Evolutionary conservation across 106 monocot species (phyloP).

Genomic region (Acorus calamus): DNA sequence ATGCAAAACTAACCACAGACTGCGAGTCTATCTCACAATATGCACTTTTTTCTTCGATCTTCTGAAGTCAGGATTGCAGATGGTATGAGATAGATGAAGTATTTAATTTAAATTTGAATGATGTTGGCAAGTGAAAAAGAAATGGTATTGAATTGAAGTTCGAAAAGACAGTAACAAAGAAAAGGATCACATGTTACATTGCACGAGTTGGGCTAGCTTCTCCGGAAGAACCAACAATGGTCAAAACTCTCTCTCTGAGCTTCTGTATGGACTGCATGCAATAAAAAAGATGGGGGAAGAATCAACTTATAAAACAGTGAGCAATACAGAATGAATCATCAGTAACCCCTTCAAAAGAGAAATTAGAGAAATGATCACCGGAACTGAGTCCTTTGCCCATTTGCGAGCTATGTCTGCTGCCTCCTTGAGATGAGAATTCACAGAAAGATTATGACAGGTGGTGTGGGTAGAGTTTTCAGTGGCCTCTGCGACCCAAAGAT

Average conservation of each 20-base stretch:
- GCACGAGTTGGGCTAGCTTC: not conserved
- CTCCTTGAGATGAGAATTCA: constrained; percentile 35
- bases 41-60: no score
- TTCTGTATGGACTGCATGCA: constrained; percentile 28
- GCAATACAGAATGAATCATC: no score
- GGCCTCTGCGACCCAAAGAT: constrained; percentile 63
- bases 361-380: constrained; percentile 21
- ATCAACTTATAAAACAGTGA: not conserved
- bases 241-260: constrained; percentile 35
- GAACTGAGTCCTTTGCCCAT: constrained; percentile 43
- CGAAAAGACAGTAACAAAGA: no score
- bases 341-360: no score
- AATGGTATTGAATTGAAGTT: no score
- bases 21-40: no score
- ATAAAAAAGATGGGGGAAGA: not conserved
- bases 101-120: no score
- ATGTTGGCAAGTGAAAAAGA: no score
- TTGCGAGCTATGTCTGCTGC: constrained; percentile 25
- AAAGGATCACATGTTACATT: no score
- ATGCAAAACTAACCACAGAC: no score
- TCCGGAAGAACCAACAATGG: constrained; percentile 22
- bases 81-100: no score
- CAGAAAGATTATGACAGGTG: constrained; percentile 20
- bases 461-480: constrained; percentile 45
- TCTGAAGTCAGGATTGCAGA: no score